These are phyloP conservation scores for Phialocephala subalpina DNA, from an alignment of 2,329 filamentous ascomycete genomes.

Conservation along the genomic window DNA sequence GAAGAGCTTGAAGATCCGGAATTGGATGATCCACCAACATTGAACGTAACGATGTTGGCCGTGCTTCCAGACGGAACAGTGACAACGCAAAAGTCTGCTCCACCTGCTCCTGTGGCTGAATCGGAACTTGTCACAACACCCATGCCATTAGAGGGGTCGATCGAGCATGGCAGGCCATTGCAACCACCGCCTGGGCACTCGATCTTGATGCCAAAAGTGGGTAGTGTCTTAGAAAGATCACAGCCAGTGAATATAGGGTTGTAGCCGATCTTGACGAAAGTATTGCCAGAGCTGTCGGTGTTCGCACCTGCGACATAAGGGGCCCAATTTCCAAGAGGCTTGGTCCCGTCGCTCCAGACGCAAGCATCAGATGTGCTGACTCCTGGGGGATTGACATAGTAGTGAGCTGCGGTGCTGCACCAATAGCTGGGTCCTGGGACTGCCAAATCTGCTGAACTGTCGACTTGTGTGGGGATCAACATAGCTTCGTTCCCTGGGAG, in stretches of 20 bases:
- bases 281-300: constrained; percentile 68
- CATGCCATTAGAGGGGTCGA: constrained; percentile 65
- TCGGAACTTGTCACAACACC: constrained; percentile 66
- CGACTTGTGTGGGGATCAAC: constrained; percentile 79
- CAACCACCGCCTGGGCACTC: constrained; percentile 72
- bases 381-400: constrained; percentile 81
- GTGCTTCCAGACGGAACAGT: constrained; percentile 72
- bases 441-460: constrained; percentile 64
- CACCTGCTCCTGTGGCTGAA: constrained; percentile 68
- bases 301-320: constrained; percentile 82
- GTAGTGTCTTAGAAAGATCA: constrained; percentile 61
- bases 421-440: constrained; percentile 77
- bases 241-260: constrained; percentile 75
- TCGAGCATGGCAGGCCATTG: constrained; percentile 77
- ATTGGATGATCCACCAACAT: constrained; percentile 39
- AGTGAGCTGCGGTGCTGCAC: constrained; percentile 77
- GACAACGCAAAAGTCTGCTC: constrained; percentile 77
- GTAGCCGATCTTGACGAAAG: constrained; percentile 79
- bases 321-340: constrained; percentile 78
- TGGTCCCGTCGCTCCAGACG: constrained; percentile 71
- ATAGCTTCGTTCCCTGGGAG: constrained; percentile 83
- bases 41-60: constrained; percentile 72
- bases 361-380: constrained; percentile 66
- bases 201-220: constrained; percentile 74
- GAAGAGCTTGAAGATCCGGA: constrained; percentile 21